Percentiles rank a stretch among this genome's conserved stretches.
phyloP scores from a whole-genome alignment of 2,329 filamentous ascomycete species.

The Ophiostoma triangulosporum region DNA sequence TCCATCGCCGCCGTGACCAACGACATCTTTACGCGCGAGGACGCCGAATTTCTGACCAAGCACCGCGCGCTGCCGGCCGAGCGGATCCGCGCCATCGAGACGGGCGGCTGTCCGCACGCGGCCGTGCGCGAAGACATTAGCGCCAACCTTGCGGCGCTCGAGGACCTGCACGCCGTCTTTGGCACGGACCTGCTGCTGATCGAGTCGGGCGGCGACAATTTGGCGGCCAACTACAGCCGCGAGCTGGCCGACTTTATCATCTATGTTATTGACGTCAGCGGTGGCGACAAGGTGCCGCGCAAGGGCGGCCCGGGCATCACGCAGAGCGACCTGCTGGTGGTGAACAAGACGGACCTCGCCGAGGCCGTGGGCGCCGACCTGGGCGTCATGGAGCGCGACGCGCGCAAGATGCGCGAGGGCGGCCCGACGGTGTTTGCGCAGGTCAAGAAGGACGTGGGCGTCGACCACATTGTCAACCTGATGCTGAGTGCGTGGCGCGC shows the following conservation, averaged over 20 bases:
- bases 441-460: conserved; percentile 81
- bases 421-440: conserved; percentile 93
- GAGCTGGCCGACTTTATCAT: conserved; percentile 96
- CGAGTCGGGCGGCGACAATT: conserved; percentile 89
- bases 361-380: conserved; percentile 83
- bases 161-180: conserved; percentile 74
- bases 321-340: conserved; percentile 80
- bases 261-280: conserved; percentile 95
- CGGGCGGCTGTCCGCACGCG: conserved; percentile 90
- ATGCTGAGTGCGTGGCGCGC: conserved; percentile 87
- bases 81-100: conserved; percentile 92
- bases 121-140: conserved; percentile 95
- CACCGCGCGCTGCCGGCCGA: conserved; percentile 68
- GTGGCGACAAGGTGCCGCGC: conserved; percentile 89
- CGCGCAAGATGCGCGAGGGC: conserved; percentile 86
- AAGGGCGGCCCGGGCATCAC: conserved; percentile 97
- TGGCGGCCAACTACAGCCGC: conserved; percentile 90
- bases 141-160: conserved; percentile 82
- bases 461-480: conserved; percentile 76
- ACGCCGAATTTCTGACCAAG: conserved; percentile 90
- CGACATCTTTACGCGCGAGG: conserved; percentile 97
- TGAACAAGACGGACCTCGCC: conserved; percentile 95
- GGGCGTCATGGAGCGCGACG: conserved; percentile 86
- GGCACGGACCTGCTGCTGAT: conserved; percentile 78
- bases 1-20: conserved; percentile 93